Evolutionary conservation across 2,329 filamentous ascomycete genomes (phyloP).

Genomic region (Ceratocystis huliohia): DNA sequence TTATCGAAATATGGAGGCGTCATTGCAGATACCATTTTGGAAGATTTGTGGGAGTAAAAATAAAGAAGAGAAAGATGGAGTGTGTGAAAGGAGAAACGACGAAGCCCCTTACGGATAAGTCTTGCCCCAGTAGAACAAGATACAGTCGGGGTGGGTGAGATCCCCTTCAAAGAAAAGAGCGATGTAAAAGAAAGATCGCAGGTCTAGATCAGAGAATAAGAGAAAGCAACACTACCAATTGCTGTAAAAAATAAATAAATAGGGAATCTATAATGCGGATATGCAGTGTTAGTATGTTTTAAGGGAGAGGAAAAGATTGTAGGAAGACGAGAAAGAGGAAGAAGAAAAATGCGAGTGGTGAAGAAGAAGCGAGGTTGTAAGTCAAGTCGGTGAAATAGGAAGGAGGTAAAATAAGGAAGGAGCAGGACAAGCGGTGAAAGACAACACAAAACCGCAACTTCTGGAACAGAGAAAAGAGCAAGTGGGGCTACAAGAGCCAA

Average conservation of each 20-base stretch:
- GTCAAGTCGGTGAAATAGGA: slow-evolving; percentile 1
- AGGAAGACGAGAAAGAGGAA: neutral
- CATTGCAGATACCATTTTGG: slow-evolving; percentile 17
- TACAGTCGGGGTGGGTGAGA: neutral
- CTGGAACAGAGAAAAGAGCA: neutral
- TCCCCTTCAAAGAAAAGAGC: neutral
- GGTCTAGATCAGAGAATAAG: neutral
- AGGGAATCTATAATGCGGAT: neutral
- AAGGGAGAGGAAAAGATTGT: neutral
- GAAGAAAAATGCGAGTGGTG: neutral
- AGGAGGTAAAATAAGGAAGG: neutral
- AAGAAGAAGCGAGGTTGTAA: neutral
- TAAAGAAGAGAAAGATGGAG: slow-evolving; percentile 1
- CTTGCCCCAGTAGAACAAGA: neutral
- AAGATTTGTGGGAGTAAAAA: neutral
- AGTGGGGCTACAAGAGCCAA: neutral
- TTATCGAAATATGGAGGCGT: slow-evolving; percentile 8
- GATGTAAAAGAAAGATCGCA: neutral
- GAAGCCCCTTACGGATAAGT: neutral
- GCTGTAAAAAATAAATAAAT: neutral
- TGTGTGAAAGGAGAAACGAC: neutral
- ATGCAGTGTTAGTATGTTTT: too few species aligned
- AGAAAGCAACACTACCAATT: neutral
- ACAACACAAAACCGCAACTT: neutral
- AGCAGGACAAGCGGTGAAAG: slow-evolving; percentile 11